These are phyloP conservation scores for Somion occarium DNA, from an alignment of 1,284 basidiomycete genomes.

Conservation along the genomic window DNA sequence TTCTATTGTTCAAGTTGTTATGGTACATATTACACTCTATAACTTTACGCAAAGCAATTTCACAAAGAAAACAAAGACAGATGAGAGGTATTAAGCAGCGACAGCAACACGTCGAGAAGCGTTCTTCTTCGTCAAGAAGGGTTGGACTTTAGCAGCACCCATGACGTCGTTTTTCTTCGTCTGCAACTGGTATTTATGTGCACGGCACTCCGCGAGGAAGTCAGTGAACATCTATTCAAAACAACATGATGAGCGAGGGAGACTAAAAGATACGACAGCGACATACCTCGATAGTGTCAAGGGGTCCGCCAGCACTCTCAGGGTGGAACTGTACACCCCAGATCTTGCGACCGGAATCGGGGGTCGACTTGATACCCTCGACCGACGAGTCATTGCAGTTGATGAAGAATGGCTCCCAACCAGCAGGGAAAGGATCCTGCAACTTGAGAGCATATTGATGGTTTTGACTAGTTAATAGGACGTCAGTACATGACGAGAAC, in stretches of 20 bases:
- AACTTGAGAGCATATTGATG: constrained; percentile 94
- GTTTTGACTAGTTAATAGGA: constrained; percentile 64
- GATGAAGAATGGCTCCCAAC: constrained; percentile 98
- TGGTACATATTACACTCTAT: too few relatives aligned
- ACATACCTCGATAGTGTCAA: constrained; percentile 87
- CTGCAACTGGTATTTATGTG: constrained; percentile 37
- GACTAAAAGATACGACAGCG: constrained; percentile 4
- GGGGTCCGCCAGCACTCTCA: constrained; percentile 87
- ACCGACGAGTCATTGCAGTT: constrained; percentile 97
- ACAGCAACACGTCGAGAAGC: constrained; percentile 25
- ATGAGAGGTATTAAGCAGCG: constrained; percentile 17
- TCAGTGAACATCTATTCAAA: constrained; percentile 81
- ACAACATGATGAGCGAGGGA: not conserved
- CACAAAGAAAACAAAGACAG: too few relatives aligned
- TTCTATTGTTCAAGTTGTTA: too few relatives aligned
- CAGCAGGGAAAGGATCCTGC: constrained; percentile 88
- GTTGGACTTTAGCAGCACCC: constrained; percentile 22
- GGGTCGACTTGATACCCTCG: constrained; percentile 94
- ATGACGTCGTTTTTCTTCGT: constrained; percentile 17
- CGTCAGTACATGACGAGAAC: too few relatives aligned
- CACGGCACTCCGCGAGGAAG: constrained; percentile 78
- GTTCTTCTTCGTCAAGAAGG: constrained; percentile 9
- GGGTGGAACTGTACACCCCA: constrained; percentile 99
- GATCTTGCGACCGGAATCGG: constrained; percentile 80
- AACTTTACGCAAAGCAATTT: too few relatives aligned